Percentiles rank a stretch among this genome's conserved stretches.
Conservation (phyloP, 768 basidiomycete species). For the Nidularia sp. region DNA sequence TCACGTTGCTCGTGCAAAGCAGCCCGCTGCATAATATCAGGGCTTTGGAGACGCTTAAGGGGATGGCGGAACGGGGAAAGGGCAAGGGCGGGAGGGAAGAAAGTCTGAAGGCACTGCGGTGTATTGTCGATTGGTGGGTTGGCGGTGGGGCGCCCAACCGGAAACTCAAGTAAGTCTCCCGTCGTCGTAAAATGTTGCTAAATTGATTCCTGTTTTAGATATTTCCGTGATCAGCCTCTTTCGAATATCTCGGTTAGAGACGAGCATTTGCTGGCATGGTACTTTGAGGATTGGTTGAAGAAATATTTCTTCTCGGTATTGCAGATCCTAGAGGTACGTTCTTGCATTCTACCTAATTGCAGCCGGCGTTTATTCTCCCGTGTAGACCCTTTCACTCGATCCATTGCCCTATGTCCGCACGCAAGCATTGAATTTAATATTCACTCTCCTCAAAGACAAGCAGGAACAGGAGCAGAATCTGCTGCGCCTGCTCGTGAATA, state of each 20-base stretch:
- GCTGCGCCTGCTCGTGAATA: conserved; percentile 88
- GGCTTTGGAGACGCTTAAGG: conserved; percentile 70
- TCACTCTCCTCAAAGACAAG: conserved; percentile 78
- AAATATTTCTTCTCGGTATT: conserved; percentile 93
- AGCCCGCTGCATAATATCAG: conserved; percentile 84
- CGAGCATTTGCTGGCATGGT: conserved; percentile 73
- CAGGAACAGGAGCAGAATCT: conserved; percentile 99
- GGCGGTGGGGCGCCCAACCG: conserved; percentile 87
- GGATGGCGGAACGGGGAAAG: conserved; percentile 73
- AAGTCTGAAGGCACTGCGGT: conserved; percentile 83
- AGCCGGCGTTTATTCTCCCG: background rate
- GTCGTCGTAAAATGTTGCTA: background rate
- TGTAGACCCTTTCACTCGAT: conserved; percentile 75
- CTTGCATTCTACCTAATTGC: background rate
- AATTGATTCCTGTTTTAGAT: conserved; percentile 40
- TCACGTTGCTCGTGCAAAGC: conserved; percentile 85
- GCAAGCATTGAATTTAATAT: conserved; percentile 75
- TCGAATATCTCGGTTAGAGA: conserved; percentile 62
- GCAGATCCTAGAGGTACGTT: conserved; percentile 79
- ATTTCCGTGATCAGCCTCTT: conserved; percentile 86
- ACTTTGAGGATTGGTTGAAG: conserved; percentile 97
- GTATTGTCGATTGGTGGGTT: conserved; percentile 96
- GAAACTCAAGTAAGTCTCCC: conserved; percentile 70
- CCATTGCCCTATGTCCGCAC: conserved; percentile 85
- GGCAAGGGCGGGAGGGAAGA: conserved; percentile 92